Conservation (phyloP, 139 green algal genomes). For the Picochlorum costavermella region DNA sequence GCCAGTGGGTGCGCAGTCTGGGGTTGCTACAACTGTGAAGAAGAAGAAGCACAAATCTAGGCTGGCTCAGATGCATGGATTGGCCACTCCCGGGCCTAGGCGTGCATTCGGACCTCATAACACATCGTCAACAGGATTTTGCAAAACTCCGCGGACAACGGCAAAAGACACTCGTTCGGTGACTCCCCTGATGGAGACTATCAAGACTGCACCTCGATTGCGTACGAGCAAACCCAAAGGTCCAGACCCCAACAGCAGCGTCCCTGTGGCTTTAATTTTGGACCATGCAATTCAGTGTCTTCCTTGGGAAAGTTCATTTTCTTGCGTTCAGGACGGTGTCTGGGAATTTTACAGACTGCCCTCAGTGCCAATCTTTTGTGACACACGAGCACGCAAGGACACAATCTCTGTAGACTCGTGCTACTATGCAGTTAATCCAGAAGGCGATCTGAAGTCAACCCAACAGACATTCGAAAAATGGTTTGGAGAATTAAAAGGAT, state of each 20-base stretch:
- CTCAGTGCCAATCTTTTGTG: slow-evolving; percentile 28
- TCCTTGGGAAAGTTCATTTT: slow-evolving; percentile 63
- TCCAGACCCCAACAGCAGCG: too few relatives aligned
- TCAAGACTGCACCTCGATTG: too few relatives aligned
- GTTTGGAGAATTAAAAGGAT: slow-evolving; percentile 49
- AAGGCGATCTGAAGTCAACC: slow-evolving; percentile 67
- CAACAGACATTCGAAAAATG: slow-evolving; percentile 66
- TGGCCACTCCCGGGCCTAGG: not conserved
- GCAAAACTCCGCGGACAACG: too few relatives aligned
- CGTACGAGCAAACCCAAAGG: too few relatives aligned
- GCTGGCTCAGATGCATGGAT: not conserved
- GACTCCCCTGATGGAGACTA: too few relatives aligned
- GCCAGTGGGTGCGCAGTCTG: too few relatives aligned
- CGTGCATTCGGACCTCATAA: not conserved
- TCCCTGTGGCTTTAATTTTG: slow-evolving; percentile 51
- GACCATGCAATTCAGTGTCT: slow-evolving; percentile 49
- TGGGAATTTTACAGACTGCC: slow-evolving; percentile 41
- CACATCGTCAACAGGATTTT: not conserved
- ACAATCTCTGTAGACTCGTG: slow-evolving; percentile 26
- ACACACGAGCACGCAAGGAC: not conserved
- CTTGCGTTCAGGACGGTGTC: slow-evolving; percentile 12
- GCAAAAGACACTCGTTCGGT: too few relatives aligned
- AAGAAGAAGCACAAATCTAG: slow-evolving; percentile 15
- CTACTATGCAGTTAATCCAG: slow-evolving; percentile 84
- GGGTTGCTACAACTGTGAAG: not conserved